phyloP scores from a whole-genome alignment of 305 asterid species.

The Solanum hybrid region DNA sequence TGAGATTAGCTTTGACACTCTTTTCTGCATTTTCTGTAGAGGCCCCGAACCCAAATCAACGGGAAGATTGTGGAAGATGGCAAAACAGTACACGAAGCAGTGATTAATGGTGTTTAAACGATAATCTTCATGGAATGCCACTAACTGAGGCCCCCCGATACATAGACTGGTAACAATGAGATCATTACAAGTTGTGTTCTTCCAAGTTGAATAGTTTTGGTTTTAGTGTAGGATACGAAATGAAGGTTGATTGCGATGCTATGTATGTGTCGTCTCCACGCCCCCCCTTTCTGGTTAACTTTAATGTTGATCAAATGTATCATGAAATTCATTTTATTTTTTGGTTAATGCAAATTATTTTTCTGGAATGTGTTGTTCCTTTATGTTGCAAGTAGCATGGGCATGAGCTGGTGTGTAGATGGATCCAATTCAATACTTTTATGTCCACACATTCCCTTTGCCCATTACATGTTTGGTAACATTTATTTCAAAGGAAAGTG shows the following conservation, averaged over 20 bases:
- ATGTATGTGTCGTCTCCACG: conserved; percentile 4
- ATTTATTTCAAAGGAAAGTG: not conserved
- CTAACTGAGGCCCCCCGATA: conserved; percentile 4
- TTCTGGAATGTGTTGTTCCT: conserved; percentile 1
- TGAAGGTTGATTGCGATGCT: conserved; percentile 10
- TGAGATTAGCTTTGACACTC: conserved; percentile 1
- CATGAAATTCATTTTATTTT: conserved; percentile 22
- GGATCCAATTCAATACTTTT: not conserved
- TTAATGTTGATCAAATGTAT: conserved; percentile 18
- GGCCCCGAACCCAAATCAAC: conserved; percentile 82
- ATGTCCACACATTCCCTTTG: conserved; percentile 5
- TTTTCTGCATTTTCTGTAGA: conserved; percentile 28
- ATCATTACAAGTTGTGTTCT: not conserved
- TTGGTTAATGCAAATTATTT: conserved; percentile 18
- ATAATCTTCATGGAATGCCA: not conserved
- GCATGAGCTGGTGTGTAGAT: not conserved
- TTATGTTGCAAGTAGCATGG: conserved; percentile 5
- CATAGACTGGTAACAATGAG: not conserved
- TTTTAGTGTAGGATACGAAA: conserved; percentile 24
- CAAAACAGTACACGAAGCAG: conserved; percentile 58
- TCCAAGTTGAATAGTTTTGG: conserved; percentile 15
- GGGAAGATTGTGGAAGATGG: conserved; percentile 86
- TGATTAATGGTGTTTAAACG: conserved; percentile 49
- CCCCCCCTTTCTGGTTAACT: conserved; percentile 9
- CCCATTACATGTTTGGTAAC: not conserved